Evolutionary conservation across 2,329 filamentous ascomycete genomes (phyloP).

Genomic region (Zymoseptoria passerinii): DNA sequence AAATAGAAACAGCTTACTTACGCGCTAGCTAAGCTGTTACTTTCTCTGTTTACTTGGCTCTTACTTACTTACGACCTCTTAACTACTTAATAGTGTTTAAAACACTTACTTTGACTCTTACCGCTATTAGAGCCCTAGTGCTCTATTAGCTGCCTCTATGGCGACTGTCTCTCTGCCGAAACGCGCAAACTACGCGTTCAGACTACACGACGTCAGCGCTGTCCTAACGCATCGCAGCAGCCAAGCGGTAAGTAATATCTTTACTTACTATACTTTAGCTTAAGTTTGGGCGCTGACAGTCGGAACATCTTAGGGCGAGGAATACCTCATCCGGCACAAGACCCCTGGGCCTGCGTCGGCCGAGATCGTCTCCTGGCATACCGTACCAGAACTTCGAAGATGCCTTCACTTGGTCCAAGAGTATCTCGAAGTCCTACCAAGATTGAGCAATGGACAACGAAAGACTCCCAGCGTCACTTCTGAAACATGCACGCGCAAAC

Average conservation of each 20-base stretch:
- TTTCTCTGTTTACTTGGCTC: slow-evolving; percentile 1
- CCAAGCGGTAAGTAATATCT: slow-evolving; percentile 20
- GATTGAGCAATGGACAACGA: no score
- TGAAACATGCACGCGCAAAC: slow-evolving; percentile 11
- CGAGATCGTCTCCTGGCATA: slow-evolving; percentile 35
- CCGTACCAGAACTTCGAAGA: slow-evolving; percentile 31
- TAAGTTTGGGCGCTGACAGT: no score
- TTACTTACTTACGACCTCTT: neutral
- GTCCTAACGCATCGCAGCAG: slow-evolving; percentile 23
- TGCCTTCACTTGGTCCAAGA: slow-evolving; percentile 36
- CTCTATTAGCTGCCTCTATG: neutral
- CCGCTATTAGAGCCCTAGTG: neutral
- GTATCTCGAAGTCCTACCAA: slow-evolving; percentile 30
- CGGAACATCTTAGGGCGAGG: slow-evolving; percentile 31
- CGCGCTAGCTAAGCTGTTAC: neutral
- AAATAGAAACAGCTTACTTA: neutral
- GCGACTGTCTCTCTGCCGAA: no score
- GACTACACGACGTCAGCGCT: slow-evolving; percentile 16
- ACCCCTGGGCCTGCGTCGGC: slow-evolving; percentile 6
- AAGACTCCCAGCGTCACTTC: neutral
- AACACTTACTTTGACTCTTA: neutral
- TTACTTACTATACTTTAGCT: neutral
- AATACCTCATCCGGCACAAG: slow-evolving; percentile 39
- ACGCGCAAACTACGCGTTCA: slow-evolving; percentile 17
- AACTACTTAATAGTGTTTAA: neutral